Conservation (phyloP, 2,329 filamentous ascomycete species). For the Rhynchosporium secalis region DNA sequence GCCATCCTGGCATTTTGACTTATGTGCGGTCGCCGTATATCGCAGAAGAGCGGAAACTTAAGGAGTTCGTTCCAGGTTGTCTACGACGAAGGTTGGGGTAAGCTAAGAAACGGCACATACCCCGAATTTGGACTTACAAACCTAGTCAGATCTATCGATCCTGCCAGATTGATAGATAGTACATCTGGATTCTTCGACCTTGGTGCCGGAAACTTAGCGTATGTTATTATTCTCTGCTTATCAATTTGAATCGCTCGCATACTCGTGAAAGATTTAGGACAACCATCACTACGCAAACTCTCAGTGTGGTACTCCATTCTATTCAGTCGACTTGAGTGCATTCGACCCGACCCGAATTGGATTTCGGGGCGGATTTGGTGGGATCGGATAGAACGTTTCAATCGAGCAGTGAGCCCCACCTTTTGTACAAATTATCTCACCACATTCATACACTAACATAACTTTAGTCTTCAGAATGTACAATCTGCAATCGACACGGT, state of each 20-base stretch:
- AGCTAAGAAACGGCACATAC: conserved; percentile 47
- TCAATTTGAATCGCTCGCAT: conserved; percentile 30
- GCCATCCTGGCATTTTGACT: conserved; percentile 62
- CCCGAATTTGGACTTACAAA: conserved; percentile 60
- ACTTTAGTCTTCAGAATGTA: conserved; percentile 62
- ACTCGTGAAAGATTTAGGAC: conserved; percentile 43
- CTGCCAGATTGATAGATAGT: conserved; percentile 63
- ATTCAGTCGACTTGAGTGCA: conserved; percentile 56
- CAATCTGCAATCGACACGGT: conserved; percentile 57
- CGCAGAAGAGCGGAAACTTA: neutral
- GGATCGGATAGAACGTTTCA: conserved; percentile 64
- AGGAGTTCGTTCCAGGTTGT: conserved; percentile 49
- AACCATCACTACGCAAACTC: conserved; percentile 73
- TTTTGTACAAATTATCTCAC: neutral
- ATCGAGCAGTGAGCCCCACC: conserved; percentile 54
- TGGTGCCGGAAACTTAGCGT: conserved; percentile 63
- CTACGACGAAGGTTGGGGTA: conserved; percentile 74
- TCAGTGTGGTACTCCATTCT: conserved; percentile 70
- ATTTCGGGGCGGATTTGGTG: conserved; percentile 71
- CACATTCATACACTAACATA: neutral
- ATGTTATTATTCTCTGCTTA: conserved; percentile 17
- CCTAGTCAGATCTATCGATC: conserved; percentile 57
- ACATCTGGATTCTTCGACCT: conserved; percentile 68
- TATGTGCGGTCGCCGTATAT: conserved; percentile 50
- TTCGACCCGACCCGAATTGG: conserved; percentile 62